Percentiles rank a stretch among this genome's conserved stretches.
phyloP scores from a whole-genome alignment of 371 early-diverging fungal genomes.

The Rhizopus sp. region DNA sequence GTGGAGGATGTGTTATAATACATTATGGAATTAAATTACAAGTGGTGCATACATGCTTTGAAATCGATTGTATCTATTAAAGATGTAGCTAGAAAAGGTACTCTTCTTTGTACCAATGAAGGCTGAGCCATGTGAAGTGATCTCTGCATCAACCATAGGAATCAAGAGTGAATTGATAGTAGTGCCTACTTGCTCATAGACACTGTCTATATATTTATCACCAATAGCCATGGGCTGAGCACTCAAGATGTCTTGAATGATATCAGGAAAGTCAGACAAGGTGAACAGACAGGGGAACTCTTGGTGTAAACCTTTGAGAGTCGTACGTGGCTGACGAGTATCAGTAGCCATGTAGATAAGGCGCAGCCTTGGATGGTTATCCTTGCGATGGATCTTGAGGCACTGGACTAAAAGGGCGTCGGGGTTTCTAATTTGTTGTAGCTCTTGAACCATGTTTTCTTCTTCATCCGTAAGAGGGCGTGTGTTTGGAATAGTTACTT shows the following conservation, averaged over 20 bases:
- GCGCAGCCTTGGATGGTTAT: conserved; percentile 31
- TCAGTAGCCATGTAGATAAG: conserved; percentile 63
- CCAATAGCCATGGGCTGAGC: conserved; percentile 25
- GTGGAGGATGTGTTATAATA: background rate
- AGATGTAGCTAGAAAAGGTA: conserved; percentile 50
- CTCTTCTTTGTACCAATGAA: conserved; percentile 50
- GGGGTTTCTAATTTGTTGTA: conserved; percentile 2
- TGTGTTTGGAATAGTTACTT: background rate
- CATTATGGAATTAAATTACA: conserved; percentile 1
- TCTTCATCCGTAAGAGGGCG: conserved; percentile 7
- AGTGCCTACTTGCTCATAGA: conserved; percentile 11
- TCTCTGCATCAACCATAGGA: conserved; percentile 52
- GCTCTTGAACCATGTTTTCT: background rate
- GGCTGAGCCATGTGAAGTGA: conserved; percentile 37
- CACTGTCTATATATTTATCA: conserved; percentile 13
- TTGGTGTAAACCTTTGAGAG: conserved; percentile 36
- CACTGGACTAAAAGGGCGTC: conserved; percentile 18
- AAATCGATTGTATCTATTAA: conserved; percentile 30
- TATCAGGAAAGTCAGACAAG: conserved; percentile 50
- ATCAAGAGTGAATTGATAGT: conserved; percentile 24
- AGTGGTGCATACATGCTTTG: conserved; percentile 20
- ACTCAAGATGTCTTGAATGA: conserved; percentile 25
- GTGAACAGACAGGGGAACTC: conserved; percentile 58
- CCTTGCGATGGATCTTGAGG: conserved; percentile 6
- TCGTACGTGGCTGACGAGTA: conserved; percentile 47